Conservation (phyloP, 116 monocot genomes). For the Iris pallida region DNA sequence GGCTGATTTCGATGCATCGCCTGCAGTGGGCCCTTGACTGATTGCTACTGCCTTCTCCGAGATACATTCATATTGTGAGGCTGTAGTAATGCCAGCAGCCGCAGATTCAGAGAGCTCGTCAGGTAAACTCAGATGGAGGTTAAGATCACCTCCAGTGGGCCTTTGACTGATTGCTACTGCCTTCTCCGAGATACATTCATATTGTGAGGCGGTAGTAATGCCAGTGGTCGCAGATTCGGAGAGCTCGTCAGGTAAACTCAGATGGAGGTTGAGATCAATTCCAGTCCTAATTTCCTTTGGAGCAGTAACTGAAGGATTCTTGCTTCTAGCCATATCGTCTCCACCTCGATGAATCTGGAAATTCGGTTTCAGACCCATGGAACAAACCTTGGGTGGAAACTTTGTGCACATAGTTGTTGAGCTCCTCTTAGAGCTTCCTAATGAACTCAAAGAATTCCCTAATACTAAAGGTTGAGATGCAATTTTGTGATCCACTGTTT, state of each 20-base stretch:
- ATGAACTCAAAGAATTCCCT: constrained; percentile 32
- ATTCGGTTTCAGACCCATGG: constrained; percentile 46
- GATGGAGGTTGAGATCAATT: constrained; percentile 13
- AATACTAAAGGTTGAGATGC: constrained; percentile 31
- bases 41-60: not conserved
- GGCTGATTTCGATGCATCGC: constrained; percentile 10
- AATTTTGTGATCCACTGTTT: constrained; percentile 3
- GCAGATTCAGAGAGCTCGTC: constrained; percentile 19
- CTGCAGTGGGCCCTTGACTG: not conserved
- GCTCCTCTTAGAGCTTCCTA: constrained; percentile 62
- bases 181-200: no score
- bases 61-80: constrained; percentile 1
- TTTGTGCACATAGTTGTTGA: constrained; percentile 42
- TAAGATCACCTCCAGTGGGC: no score
- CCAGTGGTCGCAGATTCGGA: no score
- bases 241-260: no score
- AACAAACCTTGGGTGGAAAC: constrained; percentile 49
- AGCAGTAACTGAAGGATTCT: constrained; percentile 12
- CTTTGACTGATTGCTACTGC: no score
- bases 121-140: constrained; percentile 13
- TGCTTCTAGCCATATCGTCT: constrained; percentile 12
- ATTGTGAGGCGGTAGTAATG: no score
- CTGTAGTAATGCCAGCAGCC: not conserved
- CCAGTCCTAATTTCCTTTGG: not conserved
- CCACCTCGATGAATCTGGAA: constrained; percentile 37